These are phyloP conservation scores for Crepidotus variabilis DNA, from an alignment of 768 basidiomycete species.

Conservation along the genomic window DNA sequence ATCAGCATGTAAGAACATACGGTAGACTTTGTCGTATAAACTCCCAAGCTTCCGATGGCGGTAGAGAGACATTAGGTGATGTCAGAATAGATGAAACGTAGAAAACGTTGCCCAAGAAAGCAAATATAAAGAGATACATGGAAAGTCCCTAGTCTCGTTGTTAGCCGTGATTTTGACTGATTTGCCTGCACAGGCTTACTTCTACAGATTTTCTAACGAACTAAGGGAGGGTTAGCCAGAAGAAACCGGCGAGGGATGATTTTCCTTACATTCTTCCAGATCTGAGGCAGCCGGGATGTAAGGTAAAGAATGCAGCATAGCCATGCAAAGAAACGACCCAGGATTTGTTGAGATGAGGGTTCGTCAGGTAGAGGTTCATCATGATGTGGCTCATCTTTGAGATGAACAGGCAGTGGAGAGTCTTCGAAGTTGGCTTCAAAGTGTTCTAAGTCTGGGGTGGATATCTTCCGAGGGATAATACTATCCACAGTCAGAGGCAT, in stretches of 20 bases:
- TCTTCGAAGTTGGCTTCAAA: constrained; percentile 1
- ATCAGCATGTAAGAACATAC: constrained; percentile 39
- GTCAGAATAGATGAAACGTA: constrained; percentile 90
- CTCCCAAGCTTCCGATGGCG: constrained; percentile 55
- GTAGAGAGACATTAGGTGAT: constrained; percentile 58
- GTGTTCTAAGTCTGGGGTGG: not conserved
- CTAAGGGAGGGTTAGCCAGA: constrained; percentile 31
- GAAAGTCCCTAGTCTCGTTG: constrained; percentile 68
- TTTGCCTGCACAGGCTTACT: constrained; percentile 30
- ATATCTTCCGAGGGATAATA: constrained; percentile 3
- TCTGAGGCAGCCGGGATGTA: constrained; percentile 92
- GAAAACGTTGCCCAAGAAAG: constrained; percentile 90
- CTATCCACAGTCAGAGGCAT: constrained; percentile 5
- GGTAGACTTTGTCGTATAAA: constrained; percentile 83
- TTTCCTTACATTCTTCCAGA: constrained; percentile 93
- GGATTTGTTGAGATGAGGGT: constrained; percentile 49
- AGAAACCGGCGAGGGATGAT: not conserved
- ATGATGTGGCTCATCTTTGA: not conserved
- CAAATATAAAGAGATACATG: constrained; percentile 89
- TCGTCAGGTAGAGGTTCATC: constrained; percentile 11
- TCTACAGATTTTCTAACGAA: constrained; percentile 88
- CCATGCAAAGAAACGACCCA: constrained; percentile 95
- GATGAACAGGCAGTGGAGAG: not conserved
- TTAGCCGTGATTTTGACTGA: not conserved
- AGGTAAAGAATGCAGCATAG: constrained; percentile 89